Percentiles rank a stretch among this genome's conserved stretches.
These are phyloP conservation scores for Paraphoma chrysanthemicola DNA, from an alignment of 2,329 filamentous ascomycete species.

Conservation along the genomic window DNA sequence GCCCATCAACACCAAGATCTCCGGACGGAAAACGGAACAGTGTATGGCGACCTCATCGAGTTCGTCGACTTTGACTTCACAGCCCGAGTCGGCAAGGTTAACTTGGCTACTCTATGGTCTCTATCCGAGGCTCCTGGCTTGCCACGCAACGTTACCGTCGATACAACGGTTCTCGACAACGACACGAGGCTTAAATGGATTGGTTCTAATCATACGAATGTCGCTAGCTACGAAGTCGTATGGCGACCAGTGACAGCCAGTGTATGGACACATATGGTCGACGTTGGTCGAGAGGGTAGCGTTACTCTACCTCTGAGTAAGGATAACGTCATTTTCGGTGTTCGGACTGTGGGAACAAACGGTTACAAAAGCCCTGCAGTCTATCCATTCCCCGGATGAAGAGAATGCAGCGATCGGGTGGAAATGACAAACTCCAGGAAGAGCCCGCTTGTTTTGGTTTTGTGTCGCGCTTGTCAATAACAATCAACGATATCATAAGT, in stretches of 20 bases:
- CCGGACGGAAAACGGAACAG: conserved; percentile 56
- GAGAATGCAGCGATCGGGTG: too few species aligned
- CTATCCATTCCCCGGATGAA: conserved; percentile 50
- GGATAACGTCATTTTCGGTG: conserved; percentile 65
- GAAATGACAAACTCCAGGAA: too few species aligned
- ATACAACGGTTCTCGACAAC: conserved; percentile 57
- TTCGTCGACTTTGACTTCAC: conserved; percentile 66
- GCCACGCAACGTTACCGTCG: conserved; percentile 58
- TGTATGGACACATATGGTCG: conserved; percentile 58
- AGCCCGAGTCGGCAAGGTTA: conserved; percentile 62
- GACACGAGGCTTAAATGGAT: conserved; percentile 60
- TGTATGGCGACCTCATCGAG: conserved; percentile 63
- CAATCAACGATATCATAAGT: too few species aligned
- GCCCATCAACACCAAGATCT: conserved; percentile 65
- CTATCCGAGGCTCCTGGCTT: conserved; percentile 60
- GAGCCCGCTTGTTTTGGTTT: too few species aligned
- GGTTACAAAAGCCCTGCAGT: conserved; percentile 60
- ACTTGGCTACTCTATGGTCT: conserved; percentile 62
- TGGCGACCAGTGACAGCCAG: conserved; percentile 61
- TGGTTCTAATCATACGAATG: conserved; percentile 47
- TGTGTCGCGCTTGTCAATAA: too few species aligned
- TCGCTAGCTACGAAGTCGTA: conserved; percentile 62
- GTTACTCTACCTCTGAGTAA: conserved; percentile 60
- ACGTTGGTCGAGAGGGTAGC: conserved; percentile 57
- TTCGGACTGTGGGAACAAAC: conserved; percentile 59